Base-by-base conservation (phyloP, 345 rosid genomes). In the Mercurialis annua region DNA sequence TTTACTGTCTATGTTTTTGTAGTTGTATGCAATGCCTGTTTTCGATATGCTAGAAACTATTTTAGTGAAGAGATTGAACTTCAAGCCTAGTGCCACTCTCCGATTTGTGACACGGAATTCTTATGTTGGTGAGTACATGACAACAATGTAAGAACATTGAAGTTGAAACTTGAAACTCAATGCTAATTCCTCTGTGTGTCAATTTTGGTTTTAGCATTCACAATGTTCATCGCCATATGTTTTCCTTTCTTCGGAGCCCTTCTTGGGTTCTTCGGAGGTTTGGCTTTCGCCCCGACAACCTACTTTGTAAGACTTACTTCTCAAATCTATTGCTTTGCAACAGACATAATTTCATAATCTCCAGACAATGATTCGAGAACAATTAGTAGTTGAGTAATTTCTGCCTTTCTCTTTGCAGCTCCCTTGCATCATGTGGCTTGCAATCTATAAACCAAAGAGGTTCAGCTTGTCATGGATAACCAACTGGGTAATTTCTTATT, bases 201-300 rank as follows among this genome's bases (percentile, higher is more conserved):
- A 0, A 24, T 36, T 42, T 6, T 70, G 50, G 30, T 65, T 62
- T 21, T 69, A 74, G 77, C 73, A 2, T 30, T 48, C 26, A 73
- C 73, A 26, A 73, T 68, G 77, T 68, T 73, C 27, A 49, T 73
- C 17, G 77, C 52, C 58, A 73, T 73, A 57, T 62, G 68, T 59
- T 68, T 68, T 56, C 77, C 73, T 7, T 73, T 73, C 77, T 73
- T 73, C 8, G 77, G 73, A 17, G 73, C 73, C 8, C 73, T 73
- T 38, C 77, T 73, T 5, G 72, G 73, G 16, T 73, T 73, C 63
- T 73, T 73, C 18, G 77, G 77, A 55, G 77, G 73, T 47, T 68
- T 73, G 26, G 73, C 77, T 56, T 74, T 74, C 26, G 77, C 73
- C 42, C 77, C 77, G 21, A 68, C 77, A 20, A 68, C 77, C 2